Conservation (phyloP, 257 asterid genomes). For the Dorcoceras hygrometricum region DNA sequence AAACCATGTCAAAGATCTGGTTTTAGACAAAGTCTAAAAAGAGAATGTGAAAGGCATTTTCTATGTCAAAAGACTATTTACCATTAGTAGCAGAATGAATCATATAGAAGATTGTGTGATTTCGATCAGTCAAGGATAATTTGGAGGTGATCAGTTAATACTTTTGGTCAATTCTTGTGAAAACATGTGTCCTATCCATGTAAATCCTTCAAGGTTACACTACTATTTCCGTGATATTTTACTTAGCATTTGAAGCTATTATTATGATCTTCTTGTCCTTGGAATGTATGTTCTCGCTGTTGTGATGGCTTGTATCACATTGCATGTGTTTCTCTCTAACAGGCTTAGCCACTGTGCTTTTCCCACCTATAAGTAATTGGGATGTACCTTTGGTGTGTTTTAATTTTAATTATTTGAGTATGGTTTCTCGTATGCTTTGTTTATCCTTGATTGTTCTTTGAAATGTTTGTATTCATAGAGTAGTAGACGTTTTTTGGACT, state of each 20-base stretch:
- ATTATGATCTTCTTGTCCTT: conserved; percentile 13
- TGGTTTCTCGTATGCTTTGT: conserved; percentile 3
- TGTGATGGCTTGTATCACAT: conserved; percentile 7
- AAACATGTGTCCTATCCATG: not conserved
- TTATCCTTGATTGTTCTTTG: conserved; percentile 7
- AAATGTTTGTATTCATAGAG: not conserved
- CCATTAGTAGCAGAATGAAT: no score
- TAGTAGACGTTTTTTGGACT: conserved; percentile 11
- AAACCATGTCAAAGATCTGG: no score
- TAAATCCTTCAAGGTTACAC: conserved; percentile 3
- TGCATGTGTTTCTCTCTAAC: conserved; percentile 8
- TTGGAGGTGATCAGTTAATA: no score
- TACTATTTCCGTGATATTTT: conserved; percentile 2
- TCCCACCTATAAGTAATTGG: not conserved
- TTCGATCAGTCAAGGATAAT: no score
- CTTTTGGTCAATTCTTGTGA: no score
- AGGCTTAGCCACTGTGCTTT: conserved; percentile 6
- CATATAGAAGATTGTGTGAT: no score
- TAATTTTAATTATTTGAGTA: conserved; percentile 4
- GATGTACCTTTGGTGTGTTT: conserved; percentile 13
- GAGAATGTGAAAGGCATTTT: no score
- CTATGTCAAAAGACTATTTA: no score
- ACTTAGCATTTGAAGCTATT: conserved; percentile 13
- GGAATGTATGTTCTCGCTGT: conserved; percentile 9
- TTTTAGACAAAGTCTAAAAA: no score